A percentile compares a stretch with the other conserved stretches of the same genome.
Evolutionary conservation across 1,139 yeast species (phyloP).

Genomic region (Geotrichum macrosporum): DNA sequence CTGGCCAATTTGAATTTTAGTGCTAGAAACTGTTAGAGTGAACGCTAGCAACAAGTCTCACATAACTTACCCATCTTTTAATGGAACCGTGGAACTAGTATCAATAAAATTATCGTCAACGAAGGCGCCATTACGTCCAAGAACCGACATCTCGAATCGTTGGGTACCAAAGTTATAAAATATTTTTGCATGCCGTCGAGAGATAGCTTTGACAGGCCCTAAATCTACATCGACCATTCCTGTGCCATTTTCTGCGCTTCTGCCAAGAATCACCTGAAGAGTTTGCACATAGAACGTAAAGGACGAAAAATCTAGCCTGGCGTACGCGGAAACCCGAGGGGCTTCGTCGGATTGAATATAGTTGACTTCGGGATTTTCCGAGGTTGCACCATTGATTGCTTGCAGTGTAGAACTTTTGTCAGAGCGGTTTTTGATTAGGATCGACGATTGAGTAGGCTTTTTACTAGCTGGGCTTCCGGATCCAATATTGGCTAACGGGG

Average conservation of each 20-base stretch:
- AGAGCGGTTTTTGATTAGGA: background rate
- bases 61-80: slow-evolving; percentile 48
- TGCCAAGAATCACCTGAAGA: slow-evolving; percentile 83
- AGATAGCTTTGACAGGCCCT: slow-evolving; percentile 86
- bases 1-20: slow-evolving; percentile 89
- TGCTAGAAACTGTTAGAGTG: no score
- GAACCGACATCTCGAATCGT: slow-evolving; percentile 79
- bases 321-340: slow-evolving; percentile 69
- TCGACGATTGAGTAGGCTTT: background rate
- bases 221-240: slow-evolving; percentile 74
- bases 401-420: slow-evolving; percentile 20
- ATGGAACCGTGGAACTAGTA: slow-evolving; percentile 83
- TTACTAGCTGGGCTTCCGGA: slow-evolving; percentile 9
- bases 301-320: slow-evolving; percentile 85
- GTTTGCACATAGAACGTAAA: slow-evolving; percentile 95
- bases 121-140: slow-evolving; percentile 95
- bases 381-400: slow-evolving; percentile 17
- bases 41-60: background rate
- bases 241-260: slow-evolving; percentile 65
- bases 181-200: slow-evolving; percentile 88
- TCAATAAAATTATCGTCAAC: slow-evolving; percentile 87
- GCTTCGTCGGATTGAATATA: slow-evolving; percentile 6
- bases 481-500: background rate
- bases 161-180: slow-evolving; percentile 95
- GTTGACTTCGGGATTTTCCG: slow-evolving; percentile 2